Evolutionary conservation across 1,284 basidiomycete genomes (phyloP), one percentile per base, ranked within the genome.

Genomic region (Ustilago sp.): DNA sequence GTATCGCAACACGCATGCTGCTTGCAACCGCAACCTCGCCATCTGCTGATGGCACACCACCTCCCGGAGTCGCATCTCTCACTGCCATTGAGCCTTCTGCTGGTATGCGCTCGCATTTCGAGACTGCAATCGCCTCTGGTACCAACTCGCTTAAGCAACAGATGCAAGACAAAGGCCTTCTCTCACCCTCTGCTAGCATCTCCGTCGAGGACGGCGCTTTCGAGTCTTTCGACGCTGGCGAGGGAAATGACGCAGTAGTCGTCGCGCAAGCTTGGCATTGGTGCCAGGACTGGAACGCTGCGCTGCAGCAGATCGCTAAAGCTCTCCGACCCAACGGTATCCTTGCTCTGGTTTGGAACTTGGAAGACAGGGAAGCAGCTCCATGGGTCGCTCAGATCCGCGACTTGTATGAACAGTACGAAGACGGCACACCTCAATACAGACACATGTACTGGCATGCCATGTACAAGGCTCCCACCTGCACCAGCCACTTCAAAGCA

Each of bases 191-290:
- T 2, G 56, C 65, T 9, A 56, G 64, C 31, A 75, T 84, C 51
- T 38, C 57, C 2, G 41, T 76, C 38, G 63, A 71, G n/a, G 80
- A 83, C 15, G 82, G 81, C 15, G 66, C 74, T 1, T 84, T 84
- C 48, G 80, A 84, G 52, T 52, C 59, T 9, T 80, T 80, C 60
- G 63, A 77, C 3, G 81, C 74, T 0, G 77, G 74, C 4, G 15
- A 48, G 5, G 63, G 32, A 5, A 79, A 73, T 23, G 82, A 84
- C 36, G 63, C 75, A n/a, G 81, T 83, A 9, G 69, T 84, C 1
- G 77, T 82, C 6, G 82, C 82, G 0, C 80, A 83, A 56, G 83
- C 83, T 2, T 85, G 76, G 75, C 83, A 85, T 60, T 85, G 83
- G 83, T 81, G 79, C 48, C 68, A 70, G n/a, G 69, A 84, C 57